phyloP scores from a whole-genome alignment of 805 yeast species.

The Candida endomychidarum region DNA sequence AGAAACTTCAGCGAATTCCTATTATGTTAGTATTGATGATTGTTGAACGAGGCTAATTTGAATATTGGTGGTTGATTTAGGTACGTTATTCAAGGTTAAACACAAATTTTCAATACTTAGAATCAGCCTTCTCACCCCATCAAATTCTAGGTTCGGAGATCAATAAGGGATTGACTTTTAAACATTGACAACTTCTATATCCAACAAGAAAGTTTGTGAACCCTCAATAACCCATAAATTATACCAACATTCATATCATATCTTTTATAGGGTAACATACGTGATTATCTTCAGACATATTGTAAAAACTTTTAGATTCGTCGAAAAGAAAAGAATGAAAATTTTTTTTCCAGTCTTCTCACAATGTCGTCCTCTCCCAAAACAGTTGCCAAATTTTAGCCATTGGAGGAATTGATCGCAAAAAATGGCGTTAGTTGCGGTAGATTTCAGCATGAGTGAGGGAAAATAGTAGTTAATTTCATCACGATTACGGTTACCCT shows the following conservation, averaged over 20 bases:
- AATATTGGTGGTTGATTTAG: slow-evolving; percentile 2
- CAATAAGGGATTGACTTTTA: no score
- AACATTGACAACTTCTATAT: no score
- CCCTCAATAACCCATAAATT: no score
- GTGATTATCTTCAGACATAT: slow-evolving; percentile 13
- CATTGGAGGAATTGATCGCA: slow-evolving; percentile 6
- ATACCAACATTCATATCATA: background rate
- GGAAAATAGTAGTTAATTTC: slow-evolving; percentile 9
- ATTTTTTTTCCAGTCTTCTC: slow-evolving; percentile 7
- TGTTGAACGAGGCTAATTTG: no score
- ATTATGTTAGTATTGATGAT: slow-evolving; percentile 15
- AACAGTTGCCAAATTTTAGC: slow-evolving; percentile 13
- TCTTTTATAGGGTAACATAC: slow-evolving; percentile 3
- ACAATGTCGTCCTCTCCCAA: slow-evolving; percentile 7
- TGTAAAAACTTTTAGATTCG: slow-evolving; percentile 6
- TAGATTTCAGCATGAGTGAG: background rate
- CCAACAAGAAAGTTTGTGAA: no score
- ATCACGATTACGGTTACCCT: slow-evolving; percentile 16
- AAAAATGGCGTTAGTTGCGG: background rate
- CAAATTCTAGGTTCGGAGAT: background rate
- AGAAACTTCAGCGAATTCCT: slow-evolving; percentile 97
- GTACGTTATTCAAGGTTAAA: no score
- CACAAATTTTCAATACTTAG: background rate
- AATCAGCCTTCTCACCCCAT: background rate
- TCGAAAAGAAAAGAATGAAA: slow-evolving; percentile 10